These are phyloP conservation scores for Talaromyces proteolyticus DNA, from an alignment of 495 filamentous ascomycete species.

Conservation along the genomic window DNA sequence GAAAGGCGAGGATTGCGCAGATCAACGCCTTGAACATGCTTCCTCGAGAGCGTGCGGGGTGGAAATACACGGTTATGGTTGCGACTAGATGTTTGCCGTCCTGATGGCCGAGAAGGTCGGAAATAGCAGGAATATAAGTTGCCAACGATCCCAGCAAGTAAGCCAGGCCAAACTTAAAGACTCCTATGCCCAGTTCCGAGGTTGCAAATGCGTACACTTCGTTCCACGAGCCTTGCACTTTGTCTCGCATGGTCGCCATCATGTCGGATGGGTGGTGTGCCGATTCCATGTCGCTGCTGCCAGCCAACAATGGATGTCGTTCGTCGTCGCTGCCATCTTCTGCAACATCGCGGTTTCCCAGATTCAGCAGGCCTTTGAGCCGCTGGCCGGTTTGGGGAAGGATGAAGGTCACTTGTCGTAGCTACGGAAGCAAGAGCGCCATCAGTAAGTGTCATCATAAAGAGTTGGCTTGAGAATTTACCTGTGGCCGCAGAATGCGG, in stretches of 20 bases:
- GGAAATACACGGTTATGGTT: constrained; percentile 91
- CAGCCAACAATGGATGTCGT: constrained; percentile 32
- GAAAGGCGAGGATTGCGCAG: constrained; percentile 75
- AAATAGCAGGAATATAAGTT: constrained; percentile 73
- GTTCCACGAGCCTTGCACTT: constrained; percentile 4
- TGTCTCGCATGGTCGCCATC: background rate
- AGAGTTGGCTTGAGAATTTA: too few species aligned
- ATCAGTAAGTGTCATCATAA: constrained; percentile 4
- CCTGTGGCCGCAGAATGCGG: constrained; percentile 34
- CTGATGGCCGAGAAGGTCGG: constrained; percentile 69
- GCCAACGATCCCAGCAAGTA: constrained; percentile 85
- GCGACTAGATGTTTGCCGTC: constrained; percentile 97
- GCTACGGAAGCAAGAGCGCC: constrained; percentile 16
- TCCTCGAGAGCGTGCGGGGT: constrained; percentile 84
- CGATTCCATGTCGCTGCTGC: constrained; percentile 5
- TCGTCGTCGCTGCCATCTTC: constrained; percentile 22
- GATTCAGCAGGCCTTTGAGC: constrained; percentile 42
- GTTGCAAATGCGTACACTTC: constrained; percentile 30
- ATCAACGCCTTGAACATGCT: constrained; percentile 87
- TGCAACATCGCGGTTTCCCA: constrained; percentile 24
- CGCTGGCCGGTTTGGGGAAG: constrained; percentile 48
- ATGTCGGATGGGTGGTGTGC: background rate
- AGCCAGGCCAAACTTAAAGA: constrained; percentile 89
- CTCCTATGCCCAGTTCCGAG: constrained; percentile 61
- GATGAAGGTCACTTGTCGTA: constrained; percentile 49